A percentile compares a stretch with the other conserved stretches of the same genome.
phyloP scores from a whole-genome alignment of 139 green algal genomes.

The Limnomonas spitsbergensis region DNA sequence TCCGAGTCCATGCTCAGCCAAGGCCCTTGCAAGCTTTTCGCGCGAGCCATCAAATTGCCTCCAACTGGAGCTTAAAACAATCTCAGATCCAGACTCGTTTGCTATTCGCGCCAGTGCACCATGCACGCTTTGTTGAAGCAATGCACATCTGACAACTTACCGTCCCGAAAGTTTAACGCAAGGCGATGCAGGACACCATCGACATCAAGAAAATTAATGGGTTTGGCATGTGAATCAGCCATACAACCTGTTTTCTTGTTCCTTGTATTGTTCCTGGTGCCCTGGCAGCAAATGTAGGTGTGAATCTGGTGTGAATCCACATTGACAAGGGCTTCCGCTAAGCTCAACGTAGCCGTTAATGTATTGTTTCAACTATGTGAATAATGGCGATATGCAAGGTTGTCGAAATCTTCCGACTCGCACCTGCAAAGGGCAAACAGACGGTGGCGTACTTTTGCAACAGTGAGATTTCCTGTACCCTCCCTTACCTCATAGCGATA shows the following conservation, averaged over 20 bases:
- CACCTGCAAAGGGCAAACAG: neutral
- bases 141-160: neutral
- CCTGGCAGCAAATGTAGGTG: neutral
- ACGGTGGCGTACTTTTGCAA: constrained; percentile 14
- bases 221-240: neutral
- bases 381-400: neutral
- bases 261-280: neutral
- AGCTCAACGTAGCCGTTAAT: neutral
- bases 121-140: neutral
- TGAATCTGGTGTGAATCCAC: neutral
- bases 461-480: neutral
- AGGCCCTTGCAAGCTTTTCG: neutral
- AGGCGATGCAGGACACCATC: neutral
- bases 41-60: neutral
- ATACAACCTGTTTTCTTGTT: neutral
- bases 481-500: neutral
- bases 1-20: too few relatives aligned
- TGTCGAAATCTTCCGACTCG: neutral
- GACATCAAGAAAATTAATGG: neutral
- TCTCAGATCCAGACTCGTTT: neutral
- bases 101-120: neutral
- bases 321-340: neutral
- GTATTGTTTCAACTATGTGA: neutral
- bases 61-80: constrained; percentile 4
- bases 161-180: neutral